Evolutionary conservation across 805 yeast genomes (phyloP), one percentile per base, ranked within the genome.

Genomic region (Spathaspora passalidarum): DNA sequence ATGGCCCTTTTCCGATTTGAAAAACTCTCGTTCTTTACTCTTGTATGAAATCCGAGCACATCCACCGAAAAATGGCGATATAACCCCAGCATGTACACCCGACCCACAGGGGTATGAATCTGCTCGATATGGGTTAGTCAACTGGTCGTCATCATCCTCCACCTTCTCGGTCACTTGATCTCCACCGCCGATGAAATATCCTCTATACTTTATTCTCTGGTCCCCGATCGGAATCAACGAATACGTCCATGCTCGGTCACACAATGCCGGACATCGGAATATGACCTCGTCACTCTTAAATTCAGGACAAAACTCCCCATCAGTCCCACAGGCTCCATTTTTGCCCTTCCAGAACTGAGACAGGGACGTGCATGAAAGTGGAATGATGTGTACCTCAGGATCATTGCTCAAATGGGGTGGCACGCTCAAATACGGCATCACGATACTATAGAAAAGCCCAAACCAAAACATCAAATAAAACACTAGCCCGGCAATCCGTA

Each of bases 71-170:
- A 73, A 57, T 11, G 92, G 84, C 0, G 94, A 84, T 0, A 90
- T 67, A 0, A 83, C 62, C 1, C 97, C 97, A 2, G 91, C 82
- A 63, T 91, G 97, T 3, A 87, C 79, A 0, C 94, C 97, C 2
- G 97, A 86, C 0, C 90, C 92, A 61, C 98, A 91, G 0, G 92
- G 84, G 55, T 73, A 90, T 1, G 96, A 88, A 65, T 91, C 98
- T 0, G 88, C 91, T 51, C 98, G 72, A 59, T 89, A 91, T 0
- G 91, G 90, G 20, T 66, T 55, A 0, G 88, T 68, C 7, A 82
- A 49, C n/a, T 52, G 53, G 64, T 1, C 45, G 49, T 2, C 10
- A 4, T 47, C 43, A 18, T 48, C 48, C 10, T 44, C 56, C 2
- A 49, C 14, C 22, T 36, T 35, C 13, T 44, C 48, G 7, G 44